These are phyloP conservation scores for Yamadazyma endophytica DNA, from an alignment of 805 yeast genomes.

Conservation along the genomic window DNA sequence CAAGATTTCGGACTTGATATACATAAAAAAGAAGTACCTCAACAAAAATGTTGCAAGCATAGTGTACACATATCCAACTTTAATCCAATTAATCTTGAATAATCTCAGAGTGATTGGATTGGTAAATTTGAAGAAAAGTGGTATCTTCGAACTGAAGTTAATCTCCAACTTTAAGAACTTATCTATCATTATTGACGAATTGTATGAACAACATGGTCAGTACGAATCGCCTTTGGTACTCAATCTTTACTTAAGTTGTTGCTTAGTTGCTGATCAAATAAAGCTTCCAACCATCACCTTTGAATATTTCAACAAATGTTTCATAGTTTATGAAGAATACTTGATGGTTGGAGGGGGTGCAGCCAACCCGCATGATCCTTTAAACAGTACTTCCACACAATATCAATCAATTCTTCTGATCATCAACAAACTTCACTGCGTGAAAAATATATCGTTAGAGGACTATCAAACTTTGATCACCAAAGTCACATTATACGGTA, in stretches of 20 bases:
- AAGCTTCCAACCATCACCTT: slow-evolving; percentile 68
- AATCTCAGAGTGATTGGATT: slow-evolving; percentile 48
- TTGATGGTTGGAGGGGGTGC: slow-evolving; percentile 22
- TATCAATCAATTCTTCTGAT: slow-evolving; percentile 46
- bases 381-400: slow-evolving; percentile 46
- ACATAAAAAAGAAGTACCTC: slow-evolving; percentile 42
- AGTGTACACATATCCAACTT: slow-evolving; percentile 69
- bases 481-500: slow-evolving; percentile 81
- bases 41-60: slow-evolving; percentile 53
- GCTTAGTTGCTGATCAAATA: slow-evolving; percentile 76
- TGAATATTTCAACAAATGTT: slow-evolving; percentile 86
- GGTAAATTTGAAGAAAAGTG: slow-evolving; percentile 24
- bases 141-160: slow-evolving; percentile 22
- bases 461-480: slow-evolving; percentile 81
- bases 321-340: slow-evolving; percentile 73
- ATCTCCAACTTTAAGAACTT: slow-evolving; percentile 68
- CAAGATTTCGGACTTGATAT: slow-evolving; percentile 28
- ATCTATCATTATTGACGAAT: slow-evolving; percentile 65
- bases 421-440: slow-evolving; percentile 40
- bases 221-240: slow-evolving; percentile 33
- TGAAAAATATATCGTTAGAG: slow-evolving; percentile 50
- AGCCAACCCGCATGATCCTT: slow-evolving; percentile 29
- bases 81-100: slow-evolving; percentile 58
- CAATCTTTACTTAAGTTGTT: slow-evolving; percentile 59
- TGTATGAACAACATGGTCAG: slow-evolving; percentile 41